phyloP scores from a whole-genome alignment of 2,329 filamentous ascomycete species.

The Cercospora sp. region DNA sequence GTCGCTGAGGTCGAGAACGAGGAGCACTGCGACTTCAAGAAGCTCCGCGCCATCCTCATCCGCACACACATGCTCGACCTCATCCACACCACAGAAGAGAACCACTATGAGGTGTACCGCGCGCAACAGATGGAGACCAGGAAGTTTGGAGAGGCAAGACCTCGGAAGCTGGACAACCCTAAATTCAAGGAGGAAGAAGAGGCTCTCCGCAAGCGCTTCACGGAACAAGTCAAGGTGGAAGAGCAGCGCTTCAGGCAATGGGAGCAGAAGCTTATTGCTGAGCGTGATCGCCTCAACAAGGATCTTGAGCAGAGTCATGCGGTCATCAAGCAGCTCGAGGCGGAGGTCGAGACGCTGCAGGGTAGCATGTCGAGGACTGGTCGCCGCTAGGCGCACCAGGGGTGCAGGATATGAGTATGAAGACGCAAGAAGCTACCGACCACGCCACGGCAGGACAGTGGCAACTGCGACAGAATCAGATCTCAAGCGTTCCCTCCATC shows the following conservation, averaged over 20 bases:
- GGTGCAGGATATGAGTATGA: conserved; percentile 5
- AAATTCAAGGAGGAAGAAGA: conserved; percentile 99
- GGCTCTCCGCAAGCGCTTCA: conserved; percentile 96
- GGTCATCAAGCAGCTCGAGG: conserved; percentile 82
- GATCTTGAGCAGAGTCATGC: conserved; percentile 97
- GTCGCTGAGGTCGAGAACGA: conserved; percentile 99
- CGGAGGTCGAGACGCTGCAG: conserved; percentile 90
- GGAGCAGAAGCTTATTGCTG: conserved; percentile 99
- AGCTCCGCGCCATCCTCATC: conserved; percentile 97
- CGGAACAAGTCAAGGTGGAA: conserved; percentile 99
- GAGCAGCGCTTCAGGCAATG: conserved; percentile 98
- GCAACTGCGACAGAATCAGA: conserved; percentile 20
- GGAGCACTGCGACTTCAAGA: conserved; percentile 99
- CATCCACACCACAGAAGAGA: conserved; percentile 98
- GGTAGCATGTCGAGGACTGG: conserved; percentile 42
- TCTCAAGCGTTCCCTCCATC: conserved; percentile 15
- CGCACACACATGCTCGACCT: conserved; percentile 96
- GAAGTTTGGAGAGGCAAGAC: conserved; percentile 97
- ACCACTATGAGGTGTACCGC: conserved; percentile 98
- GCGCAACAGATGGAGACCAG: conserved; percentile 99
- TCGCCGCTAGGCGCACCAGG: conserved; percentile 30
- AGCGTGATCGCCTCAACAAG: conserved; percentile 99
- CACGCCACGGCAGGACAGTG: conserved; percentile 25
- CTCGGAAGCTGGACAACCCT: conserved; percentile 98
- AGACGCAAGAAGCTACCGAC: conserved; percentile 12